A percentile compares a stretch with the other conserved stretches of the same genome.
Evolutionary conservation across 75 land plant genomes (phyloP).

Genomic region (Azolla pinnata): DNA sequence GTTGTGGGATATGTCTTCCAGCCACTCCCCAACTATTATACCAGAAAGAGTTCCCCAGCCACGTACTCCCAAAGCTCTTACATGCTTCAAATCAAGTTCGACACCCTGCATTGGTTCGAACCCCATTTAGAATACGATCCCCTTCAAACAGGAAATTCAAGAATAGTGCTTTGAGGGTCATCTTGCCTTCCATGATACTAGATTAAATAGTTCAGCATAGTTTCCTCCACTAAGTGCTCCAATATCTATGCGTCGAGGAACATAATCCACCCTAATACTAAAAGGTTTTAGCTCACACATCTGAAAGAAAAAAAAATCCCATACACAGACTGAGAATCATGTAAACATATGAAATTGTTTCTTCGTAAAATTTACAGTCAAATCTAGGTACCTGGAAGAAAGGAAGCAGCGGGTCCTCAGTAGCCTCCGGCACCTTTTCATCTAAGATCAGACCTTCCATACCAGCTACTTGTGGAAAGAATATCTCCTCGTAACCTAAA

Average conservation of each 20-base stretch:
- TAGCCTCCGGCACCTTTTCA: slow-evolving; percentile 9
- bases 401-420: slow-evolving; percentile 63
- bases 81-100: slow-evolving; percentile 71
- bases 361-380: too few species aligned
- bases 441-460: slow-evolving; percentile 1
- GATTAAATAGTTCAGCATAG: slow-evolving; percentile 76
- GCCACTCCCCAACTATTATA: slow-evolving; percentile 73
- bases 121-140: too few species aligned
- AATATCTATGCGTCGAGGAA: slow-evolving; percentile 63
- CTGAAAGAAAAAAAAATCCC: slow-evolving; percentile 27
- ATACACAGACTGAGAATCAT: too few species aligned
- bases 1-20: slow-evolving; percentile 87
- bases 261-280: slow-evolving; percentile 71
- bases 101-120: slow-evolving; percentile 93
- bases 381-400: slow-evolving; percentile 83
- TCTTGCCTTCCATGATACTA: slow-evolving; percentile 88
- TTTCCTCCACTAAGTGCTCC: slow-evolving; percentile 62
- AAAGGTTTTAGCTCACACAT: slow-evolving; percentile 71
- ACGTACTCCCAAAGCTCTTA: slow-evolving; percentile 68
- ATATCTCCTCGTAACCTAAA: slow-evolving; percentile 11
- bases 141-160: slow-evolving; percentile 7
- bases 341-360: too few species aligned
- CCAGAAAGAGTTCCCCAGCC: slow-evolving; percentile 75
- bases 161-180: neutral
- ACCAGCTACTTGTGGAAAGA: neutral